Conservation (phyloP, 73 alveolate genomes). For the Stentor roeselii region DNA sequence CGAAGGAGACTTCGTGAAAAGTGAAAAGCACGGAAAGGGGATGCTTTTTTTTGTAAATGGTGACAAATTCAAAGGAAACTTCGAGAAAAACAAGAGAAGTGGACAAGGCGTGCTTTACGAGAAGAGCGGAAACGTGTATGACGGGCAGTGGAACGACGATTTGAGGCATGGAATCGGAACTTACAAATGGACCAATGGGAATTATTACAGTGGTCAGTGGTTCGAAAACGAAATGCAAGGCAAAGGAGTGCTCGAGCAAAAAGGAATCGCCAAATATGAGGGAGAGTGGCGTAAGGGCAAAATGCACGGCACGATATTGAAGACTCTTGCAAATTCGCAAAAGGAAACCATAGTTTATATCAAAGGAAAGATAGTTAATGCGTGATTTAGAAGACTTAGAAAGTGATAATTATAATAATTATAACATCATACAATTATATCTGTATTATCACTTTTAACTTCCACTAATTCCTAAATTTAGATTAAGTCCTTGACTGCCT, state of each 20-base stretch:
- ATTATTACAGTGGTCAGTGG: not conserved
- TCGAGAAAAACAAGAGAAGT: constrained; percentile 52
- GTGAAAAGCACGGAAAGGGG: not conserved
- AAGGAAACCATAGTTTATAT: no score
- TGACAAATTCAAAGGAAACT: constrained; percentile 52
- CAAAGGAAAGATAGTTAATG: no score
- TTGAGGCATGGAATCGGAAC: constrained; percentile 80
- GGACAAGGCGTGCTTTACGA: constrained; percentile 59
- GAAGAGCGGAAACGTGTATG: constrained; percentile 58
- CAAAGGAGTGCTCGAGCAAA: not conserved
- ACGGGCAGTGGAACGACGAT: constrained; percentile 77
- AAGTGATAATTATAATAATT: no score
- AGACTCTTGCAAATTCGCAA: no score
- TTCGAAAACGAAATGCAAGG: not conserved
- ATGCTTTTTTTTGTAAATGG: constrained; percentile 1
- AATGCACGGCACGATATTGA: constrained; percentile 6
- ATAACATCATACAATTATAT: no score
- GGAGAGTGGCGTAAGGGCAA: constrained; percentile 26
- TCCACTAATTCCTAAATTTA: no score
- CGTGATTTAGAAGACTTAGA: no score
- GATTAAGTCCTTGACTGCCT: not conserved
- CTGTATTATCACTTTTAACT: no score
- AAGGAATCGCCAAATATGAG: constrained; percentile 5
- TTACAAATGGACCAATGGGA: constrained; percentile 1
- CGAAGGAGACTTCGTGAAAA: not conserved